These are phyloP conservation scores for Lizonia empirigonia DNA, from an alignment of 2,329 filamentous ascomycete genomes.

Conservation along the genomic window DNA sequence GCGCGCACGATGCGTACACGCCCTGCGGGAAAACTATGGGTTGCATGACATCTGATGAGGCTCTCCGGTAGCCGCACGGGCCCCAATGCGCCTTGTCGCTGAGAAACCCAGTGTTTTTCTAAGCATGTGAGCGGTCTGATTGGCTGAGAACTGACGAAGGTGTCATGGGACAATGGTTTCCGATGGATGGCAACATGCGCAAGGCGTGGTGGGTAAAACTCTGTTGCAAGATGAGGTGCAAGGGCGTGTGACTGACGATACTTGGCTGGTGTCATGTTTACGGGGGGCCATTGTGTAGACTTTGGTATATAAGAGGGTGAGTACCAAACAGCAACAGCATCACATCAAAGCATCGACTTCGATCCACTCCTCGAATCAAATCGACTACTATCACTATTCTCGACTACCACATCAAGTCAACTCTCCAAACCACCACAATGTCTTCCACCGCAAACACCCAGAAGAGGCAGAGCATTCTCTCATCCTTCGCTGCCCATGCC, in stretches of 20 bases:
- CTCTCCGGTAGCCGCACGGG: slow-evolving; percentile 9
- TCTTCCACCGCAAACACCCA: slow-evolving; percentile 22
- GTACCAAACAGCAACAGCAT: slow-evolving; percentile 14
- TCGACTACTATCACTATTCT: slow-evolving; percentile 1
- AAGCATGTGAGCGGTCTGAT: slow-evolving; percentile 1
- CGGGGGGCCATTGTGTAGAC: not conserved
- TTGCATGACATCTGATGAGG: slow-evolving; percentile 16
- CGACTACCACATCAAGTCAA: slow-evolving; percentile 4
- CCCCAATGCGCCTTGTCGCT: slow-evolving; percentile 14
- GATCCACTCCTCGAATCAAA: slow-evolving; percentile 3
- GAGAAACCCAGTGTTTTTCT: slow-evolving; percentile 13
- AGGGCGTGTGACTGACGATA: slow-evolving; percentile 20
- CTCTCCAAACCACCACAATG: slow-evolving; percentile 9
- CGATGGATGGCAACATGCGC: slow-evolving; percentile 13
- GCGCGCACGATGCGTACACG: not conserved
- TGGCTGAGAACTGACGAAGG: slow-evolving; percentile 4
- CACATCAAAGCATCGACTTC: slow-evolving; percentile 12
- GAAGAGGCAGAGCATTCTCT: slow-evolving; percentile 32
- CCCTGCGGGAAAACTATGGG: slow-evolving; percentile 3
- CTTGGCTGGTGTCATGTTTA: slow-evolving; percentile 14
- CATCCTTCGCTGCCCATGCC: slow-evolving; percentile 32
- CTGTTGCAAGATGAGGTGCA: slow-evolving; percentile 16
- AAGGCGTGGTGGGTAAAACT: slow-evolving; percentile 18
- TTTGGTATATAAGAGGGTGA: slow-evolving; percentile 17
- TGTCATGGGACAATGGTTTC: slow-evolving; percentile 12